These are phyloP conservation scores for Hemerocallis citrina DNA, from an alignment of 106 monocot genomes.

Conservation along the genomic window DNA sequence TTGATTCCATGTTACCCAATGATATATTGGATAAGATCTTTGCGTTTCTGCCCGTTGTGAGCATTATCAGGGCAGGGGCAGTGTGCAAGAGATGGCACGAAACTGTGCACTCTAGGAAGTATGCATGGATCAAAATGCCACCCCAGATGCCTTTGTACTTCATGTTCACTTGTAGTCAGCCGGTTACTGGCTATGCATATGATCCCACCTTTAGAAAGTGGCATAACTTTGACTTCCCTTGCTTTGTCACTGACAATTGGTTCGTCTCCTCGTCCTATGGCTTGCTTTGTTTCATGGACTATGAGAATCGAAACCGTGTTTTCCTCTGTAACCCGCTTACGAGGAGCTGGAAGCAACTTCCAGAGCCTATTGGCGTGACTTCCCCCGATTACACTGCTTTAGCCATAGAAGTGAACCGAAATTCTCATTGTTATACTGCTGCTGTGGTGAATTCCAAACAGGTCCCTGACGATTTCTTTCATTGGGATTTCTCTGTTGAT, in stretches of 20 bases:
- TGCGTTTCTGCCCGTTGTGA: constrained; percentile 40
- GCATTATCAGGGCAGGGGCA: constrained; percentile 35
- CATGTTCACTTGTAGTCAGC: constrained; percentile 61
- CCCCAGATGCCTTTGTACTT: constrained; percentile 83
- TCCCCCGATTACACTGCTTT: constrained; percentile 58
- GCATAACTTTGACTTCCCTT: constrained; percentile 63
- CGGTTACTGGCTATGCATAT: constrained; percentile 41
- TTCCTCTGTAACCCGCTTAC: constrained; percentile 75
- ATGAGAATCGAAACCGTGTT: constrained; percentile 45
- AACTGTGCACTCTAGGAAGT: constrained; percentile 35
- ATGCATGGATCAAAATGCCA: constrained; percentile 9
- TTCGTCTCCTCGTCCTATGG: constrained; percentile 54
- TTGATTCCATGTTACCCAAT: constrained; percentile 51
- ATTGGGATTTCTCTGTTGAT: constrained; percentile 66
- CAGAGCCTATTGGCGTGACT: constrained; percentile 34
- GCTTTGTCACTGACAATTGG: constrained; percentile 60
- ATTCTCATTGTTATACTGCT: constrained; percentile 31
- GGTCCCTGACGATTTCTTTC: constrained; percentile 46
- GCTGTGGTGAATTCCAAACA: constrained; percentile 53
- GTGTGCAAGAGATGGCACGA: constrained; percentile 71
- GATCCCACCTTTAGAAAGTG: constrained; percentile 56
- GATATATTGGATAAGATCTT: constrained; percentile 64
- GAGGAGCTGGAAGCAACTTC: constrained; percentile 35
- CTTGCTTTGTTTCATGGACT: constrained; percentile 73
- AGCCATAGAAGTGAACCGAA: constrained; percentile 28